Conservation (phyloP, 805 yeast genomes). For the Wickerhamiella kurtzmanii region DNA sequence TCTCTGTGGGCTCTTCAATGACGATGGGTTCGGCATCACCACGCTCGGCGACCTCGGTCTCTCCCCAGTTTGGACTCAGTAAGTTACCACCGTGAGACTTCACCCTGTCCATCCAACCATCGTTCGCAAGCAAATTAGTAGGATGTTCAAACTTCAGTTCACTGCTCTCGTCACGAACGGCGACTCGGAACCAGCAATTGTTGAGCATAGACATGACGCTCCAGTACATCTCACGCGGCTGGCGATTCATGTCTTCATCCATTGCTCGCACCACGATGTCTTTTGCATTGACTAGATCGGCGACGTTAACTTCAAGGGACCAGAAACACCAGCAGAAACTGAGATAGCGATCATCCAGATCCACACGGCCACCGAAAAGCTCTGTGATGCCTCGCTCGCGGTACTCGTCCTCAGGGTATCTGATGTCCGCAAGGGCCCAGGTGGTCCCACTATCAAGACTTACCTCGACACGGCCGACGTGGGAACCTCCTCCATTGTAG, state of each 20-base stretch:
- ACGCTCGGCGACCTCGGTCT: constrained; percentile 11
- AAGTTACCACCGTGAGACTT: constrained; percentile 25
- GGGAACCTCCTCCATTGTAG: constrained; percentile 28
- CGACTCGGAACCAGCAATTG: constrained; percentile 29
- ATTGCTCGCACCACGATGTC: constrained; percentile 27
- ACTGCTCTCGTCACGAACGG: constrained; percentile 15
- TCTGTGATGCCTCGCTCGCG: constrained; percentile 22
- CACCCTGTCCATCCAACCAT: constrained; percentile 30
- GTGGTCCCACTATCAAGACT: constrained; percentile 25
- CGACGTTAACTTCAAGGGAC: constrained; percentile 18
- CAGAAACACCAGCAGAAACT: constrained; percentile 29
- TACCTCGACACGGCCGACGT: constrained; percentile 26
- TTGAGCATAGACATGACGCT: constrained; percentile 28
- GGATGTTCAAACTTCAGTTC: constrained; percentile 20
- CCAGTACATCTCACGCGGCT: constrained; percentile 30
- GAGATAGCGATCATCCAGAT: constrained; percentile 26
- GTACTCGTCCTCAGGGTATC: constrained; percentile 27
- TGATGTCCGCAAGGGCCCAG: constrained; percentile 24
- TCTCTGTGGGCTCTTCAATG: constrained; percentile 19
- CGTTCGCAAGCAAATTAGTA: constrained; percentile 6
- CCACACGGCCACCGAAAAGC: constrained; percentile 26
- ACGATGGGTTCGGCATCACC: constrained; percentile 2
- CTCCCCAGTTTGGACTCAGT: constrained; percentile 26
- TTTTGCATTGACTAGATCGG: constrained; percentile 18
- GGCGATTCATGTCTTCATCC: constrained; percentile 28